A percentile compares a stretch with the other conserved stretches of the same genome.
Conservation (phyloP, 176 grass and related monocot species). For the Oryza brachyantha region DNA sequence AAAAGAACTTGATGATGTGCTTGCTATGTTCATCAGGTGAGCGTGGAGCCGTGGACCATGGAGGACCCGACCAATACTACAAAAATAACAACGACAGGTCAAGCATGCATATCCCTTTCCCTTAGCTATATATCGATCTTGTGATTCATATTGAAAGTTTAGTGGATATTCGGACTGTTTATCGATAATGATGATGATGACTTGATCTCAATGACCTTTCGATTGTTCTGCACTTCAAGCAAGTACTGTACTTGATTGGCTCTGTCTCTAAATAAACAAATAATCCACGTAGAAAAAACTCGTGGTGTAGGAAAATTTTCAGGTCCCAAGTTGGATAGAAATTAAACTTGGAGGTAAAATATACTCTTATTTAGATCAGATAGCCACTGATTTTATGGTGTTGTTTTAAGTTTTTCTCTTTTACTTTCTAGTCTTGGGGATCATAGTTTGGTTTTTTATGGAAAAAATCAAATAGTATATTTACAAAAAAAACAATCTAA, state of each 20-base stretch:
- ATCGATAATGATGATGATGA: slow-evolving; percentile 33
- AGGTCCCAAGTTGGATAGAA: not conserved
- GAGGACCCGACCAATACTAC: slow-evolving; percentile 8
- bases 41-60: slow-evolving; percentile 36
- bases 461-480: too few species aligned
- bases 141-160: slow-evolving; percentile 35
- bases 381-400: not conserved
- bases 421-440: not conserved
- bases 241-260: slow-evolving; percentile 36
- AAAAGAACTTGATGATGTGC: not conserved
- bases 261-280: slow-evolving; percentile 19
- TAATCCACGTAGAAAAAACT: not conserved
- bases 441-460: too few species aligned
- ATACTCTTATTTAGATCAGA: slow-evolving; percentile 22
- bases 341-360: not conserved
- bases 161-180: slow-evolving; percentile 33
- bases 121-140: slow-evolving; percentile 24
- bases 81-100: slow-evolving; percentile 31
- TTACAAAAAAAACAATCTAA: too few species aligned
- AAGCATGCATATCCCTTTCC: slow-evolving; percentile 8
- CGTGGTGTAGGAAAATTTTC: not conserved
- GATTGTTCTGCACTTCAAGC: slow-evolving; percentile 45
- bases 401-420: not conserved
- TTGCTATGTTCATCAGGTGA: slow-evolving; percentile 38
- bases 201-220: slow-evolving; percentile 33